Evolutionary conservation across 1,284 basidiomycete genomes (phyloP), one percentile per base, ranked within the genome.

Genomic region (Sporisorium reilianum): DNA sequence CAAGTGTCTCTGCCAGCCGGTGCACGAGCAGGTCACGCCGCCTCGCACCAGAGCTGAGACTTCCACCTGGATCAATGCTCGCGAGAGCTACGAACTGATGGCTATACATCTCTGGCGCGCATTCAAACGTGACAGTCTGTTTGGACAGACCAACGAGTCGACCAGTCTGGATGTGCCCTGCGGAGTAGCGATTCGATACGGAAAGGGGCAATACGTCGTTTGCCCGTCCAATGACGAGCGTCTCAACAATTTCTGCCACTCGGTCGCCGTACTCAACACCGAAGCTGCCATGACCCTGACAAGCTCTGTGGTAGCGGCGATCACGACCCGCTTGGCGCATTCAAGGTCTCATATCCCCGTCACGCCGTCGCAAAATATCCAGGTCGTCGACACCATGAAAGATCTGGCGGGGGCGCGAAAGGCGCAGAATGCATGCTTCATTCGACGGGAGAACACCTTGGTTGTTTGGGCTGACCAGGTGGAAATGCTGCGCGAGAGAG

Each of bases 401-500:
- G 87, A 89, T 67, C 87, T 93, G 5, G 89, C 89, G 5, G 87
- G 88, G 23, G 92, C 91, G 1, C 89, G 93, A 80, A 92, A 92
- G 85, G 91, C 93, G 75, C 92, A 93, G 79, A 91, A 91, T 68
- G 92, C 89, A n/a, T 92, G 92, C 22, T 93, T 94, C 85, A 88
- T 93, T 65, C 89, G 92, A 38, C 89, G 90, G 79, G 91, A 93
- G 76, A 89, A 89, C 28, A 89, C 91, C 16, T 86, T 93, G 40
- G 87, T 92, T 46, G 88, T 91, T 40, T 94, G 92, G 92, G 89
- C 90, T 8, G 92, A 93, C 82, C 87, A 89, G 75, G 87, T 93
- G 55, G 90, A 75, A n/a, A n/a, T n/a, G 48, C 46, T 58, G 25
- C 55, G 65, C 28, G 54, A 72, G 52, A 69, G 50, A 6, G 84